Evolutionary conservation across 2,329 filamentous ascomycete species (phyloP).

Genomic region (Aspergillus hortae): DNA sequence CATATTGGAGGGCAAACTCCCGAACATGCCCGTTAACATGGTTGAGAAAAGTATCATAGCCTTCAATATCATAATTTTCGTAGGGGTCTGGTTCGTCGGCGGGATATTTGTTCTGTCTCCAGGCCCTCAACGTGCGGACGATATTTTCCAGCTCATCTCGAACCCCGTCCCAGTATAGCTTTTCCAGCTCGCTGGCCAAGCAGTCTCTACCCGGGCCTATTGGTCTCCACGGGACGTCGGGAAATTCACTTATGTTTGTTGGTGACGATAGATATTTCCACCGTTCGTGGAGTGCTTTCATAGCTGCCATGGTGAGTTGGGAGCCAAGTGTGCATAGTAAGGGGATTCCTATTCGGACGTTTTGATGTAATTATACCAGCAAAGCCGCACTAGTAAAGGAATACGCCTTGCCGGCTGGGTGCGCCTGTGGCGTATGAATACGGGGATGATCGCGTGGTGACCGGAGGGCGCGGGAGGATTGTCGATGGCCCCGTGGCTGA

Average conservation of each 20-base stretch:
- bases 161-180: conserved; percentile 39
- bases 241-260: conserved; percentile 1
- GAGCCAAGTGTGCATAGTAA: neutral
- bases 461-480: too few species aligned
- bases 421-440: too few species aligned
- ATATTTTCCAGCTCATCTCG: conserved; percentile 34
- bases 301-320: neutral
- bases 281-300: neutral
- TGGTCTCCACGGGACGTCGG: conserved; percentile 4
- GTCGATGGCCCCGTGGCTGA: too few species aligned
- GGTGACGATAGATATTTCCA: neutral
- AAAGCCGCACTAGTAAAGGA: too few species aligned
- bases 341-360: too few species aligned
- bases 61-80: conserved; percentile 29
- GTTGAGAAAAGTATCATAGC: conserved; percentile 40
- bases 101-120: conserved; percentile 25
- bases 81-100: conserved; percentile 22
- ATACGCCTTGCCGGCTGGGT: too few species aligned
- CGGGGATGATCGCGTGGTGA: too few species aligned
- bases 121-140: conserved; percentile 31
- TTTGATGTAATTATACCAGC: too few species aligned
- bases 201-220: conserved; percentile 9
- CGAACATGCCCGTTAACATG: conserved; percentile 32
- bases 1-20: conserved; percentile 26
- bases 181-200: conserved; percentile 23